These are phyloP conservation scores for Boletus calvinii DNA, from an alignment of 1,284 basidiomycete genomes.

Conservation along the genomic window DNA sequence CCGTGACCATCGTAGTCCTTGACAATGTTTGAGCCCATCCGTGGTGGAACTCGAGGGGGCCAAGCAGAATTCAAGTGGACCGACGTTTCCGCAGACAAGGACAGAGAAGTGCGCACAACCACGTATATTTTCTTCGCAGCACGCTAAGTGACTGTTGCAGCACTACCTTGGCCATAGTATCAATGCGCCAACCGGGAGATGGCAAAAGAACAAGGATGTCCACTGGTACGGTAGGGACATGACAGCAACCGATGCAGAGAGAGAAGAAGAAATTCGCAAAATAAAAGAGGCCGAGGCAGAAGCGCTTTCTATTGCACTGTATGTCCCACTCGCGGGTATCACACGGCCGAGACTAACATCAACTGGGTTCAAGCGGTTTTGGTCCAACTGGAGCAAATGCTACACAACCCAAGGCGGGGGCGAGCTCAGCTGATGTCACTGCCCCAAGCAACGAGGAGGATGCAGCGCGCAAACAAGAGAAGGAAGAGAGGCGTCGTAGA, in stretches of 20 bases:
- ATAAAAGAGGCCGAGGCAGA: conserved; percentile 88
- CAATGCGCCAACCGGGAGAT: conserved; percentile 88
- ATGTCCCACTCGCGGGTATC: conserved; percentile 30
- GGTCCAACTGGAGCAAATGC: conserved; percentile 49
- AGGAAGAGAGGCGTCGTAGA: conserved; percentile 54
- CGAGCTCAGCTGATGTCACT: conserved; percentile 19
- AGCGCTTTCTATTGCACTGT: conserved; percentile 79
- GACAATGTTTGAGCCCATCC: conserved; percentile 77
- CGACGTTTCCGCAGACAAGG: conserved; percentile 87
- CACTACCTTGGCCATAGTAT: conserved; percentile 91
- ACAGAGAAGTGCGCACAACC: conserved; percentile 66
- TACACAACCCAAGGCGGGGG: conserved; percentile 14
- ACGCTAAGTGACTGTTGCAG: conserved; percentile 38
- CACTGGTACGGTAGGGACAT: conserved; percentile 87
- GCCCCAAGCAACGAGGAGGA: conserved; percentile 34
- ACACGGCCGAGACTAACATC: conserved; percentile 1
- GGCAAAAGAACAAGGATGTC: conserved; percentile 94
- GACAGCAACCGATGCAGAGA: conserved; percentile 43
- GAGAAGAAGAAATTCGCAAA: conserved; percentile 69
- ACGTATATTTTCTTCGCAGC: not conserved
- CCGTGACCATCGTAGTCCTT: not conserved
- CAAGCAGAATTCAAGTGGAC: conserved; percentile 92
- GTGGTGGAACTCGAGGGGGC: conserved; percentile 84
- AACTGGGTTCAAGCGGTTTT: conserved; percentile 51
- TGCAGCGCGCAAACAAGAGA: conserved; percentile 41